phyloP scores from a whole-genome alignment of 2,329 filamentous ascomycete species.

The Leptodontidium sp. region DNA sequence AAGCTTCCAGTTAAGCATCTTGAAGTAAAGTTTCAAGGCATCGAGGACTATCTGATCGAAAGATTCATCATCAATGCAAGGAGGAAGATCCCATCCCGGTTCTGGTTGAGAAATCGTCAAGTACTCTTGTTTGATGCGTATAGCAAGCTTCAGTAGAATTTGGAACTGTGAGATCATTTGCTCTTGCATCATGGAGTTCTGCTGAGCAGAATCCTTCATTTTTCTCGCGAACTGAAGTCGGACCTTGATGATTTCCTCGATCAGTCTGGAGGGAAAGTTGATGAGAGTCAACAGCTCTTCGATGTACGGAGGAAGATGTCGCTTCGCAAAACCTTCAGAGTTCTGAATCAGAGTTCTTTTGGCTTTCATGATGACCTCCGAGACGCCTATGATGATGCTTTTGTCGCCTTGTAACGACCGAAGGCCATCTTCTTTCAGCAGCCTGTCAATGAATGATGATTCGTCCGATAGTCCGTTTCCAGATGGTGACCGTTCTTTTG shows the following conservation, averaged over 20 bases:
- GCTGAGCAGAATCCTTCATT: conserved; percentile 93
- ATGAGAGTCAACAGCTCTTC: conserved; percentile 95
- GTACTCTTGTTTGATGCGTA: conserved; percentile 91
- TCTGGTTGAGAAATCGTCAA: conserved; percentile 84
- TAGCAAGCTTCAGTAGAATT: conserved; percentile 88
- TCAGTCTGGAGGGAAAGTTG: conserved; percentile 94
- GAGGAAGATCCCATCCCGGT: conserved; percentile 92
- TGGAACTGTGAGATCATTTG: conserved; percentile 99
- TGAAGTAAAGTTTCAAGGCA: conserved; percentile 97
- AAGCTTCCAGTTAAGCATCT: conserved; percentile 97
- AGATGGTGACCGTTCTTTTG: conserved; percentile 72
- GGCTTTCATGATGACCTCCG: conserved; percentile 88
- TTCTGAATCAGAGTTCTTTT: conserved; percentile 91
- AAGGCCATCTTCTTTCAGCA: conserved; percentile 94
- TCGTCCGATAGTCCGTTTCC: conserved; percentile 84
- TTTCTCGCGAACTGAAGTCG: conserved; percentile 90
- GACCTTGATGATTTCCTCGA: conserved; percentile 95
- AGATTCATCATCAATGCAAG: conserved; percentile 95
- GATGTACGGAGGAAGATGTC: conserved; percentile 94
- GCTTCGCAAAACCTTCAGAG: conserved; percentile 82
- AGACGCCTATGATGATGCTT: conserved; percentile 86
- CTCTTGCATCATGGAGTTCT: conserved; percentile 92
- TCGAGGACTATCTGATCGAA: conserved; percentile 93
- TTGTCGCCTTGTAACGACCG: conserved; percentile 88
- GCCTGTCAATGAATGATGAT: conserved; percentile 89